phyloP scores from a whole-genome alignment of 2,329 filamentous ascomycete genomes.

The Alternaria brassicicola region DNA sequence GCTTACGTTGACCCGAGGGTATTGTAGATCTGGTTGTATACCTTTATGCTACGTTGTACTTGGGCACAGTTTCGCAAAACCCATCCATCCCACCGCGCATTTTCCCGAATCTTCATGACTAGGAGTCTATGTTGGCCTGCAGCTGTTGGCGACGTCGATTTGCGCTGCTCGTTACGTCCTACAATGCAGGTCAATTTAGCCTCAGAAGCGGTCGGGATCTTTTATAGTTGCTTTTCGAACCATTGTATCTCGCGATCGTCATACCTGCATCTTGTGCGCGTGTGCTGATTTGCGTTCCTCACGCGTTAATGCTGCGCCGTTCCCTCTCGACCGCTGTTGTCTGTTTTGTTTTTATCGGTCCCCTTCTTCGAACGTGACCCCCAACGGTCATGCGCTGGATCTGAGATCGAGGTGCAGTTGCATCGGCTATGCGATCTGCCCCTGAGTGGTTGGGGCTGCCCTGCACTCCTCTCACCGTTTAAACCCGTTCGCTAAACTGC shows the following conservation, averaged over 20 bases:
- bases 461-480: neutral
- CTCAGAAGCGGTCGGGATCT: neutral
- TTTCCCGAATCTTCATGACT: constrained; percentile 1
- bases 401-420: neutral
- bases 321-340: neutral
- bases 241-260: neutral
- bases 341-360: neutral
- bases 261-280: neutral
- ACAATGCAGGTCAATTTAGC: neutral
- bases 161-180: neutral
- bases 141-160: neutral
- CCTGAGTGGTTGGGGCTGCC: neutral
- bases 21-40: neutral
- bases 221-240: neutral
- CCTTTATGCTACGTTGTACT: neutral
- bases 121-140: neutral
- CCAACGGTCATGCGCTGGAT: neutral
- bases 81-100: neutral
- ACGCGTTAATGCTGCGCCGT: neutral
- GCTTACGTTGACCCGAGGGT: neutral
- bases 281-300: neutral
- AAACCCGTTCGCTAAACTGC: neutral
- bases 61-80: neutral
- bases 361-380: neutral
- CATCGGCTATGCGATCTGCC: neutral